Percentiles rank a stretch among this genome's conserved stretches.
Evolutionary conservation across 768 basidiomycete genomes (phyloP).

Genomic region (Pilatotrama ljubarskyi): DNA sequence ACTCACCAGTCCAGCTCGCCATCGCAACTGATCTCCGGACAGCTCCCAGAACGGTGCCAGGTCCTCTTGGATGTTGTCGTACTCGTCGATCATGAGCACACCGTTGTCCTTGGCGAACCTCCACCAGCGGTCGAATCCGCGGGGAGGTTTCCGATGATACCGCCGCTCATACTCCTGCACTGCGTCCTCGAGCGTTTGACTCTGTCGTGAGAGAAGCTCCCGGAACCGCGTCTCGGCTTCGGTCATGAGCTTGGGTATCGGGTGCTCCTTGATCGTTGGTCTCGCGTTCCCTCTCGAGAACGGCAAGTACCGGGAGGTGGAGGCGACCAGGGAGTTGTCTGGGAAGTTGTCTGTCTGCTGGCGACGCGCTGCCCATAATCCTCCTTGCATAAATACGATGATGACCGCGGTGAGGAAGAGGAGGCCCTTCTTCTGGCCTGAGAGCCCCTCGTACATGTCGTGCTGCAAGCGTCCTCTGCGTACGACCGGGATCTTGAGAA

Average conservation of each 20-base stretch:
- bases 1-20: constrained; percentile 57
- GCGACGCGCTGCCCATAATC: constrained; percentile 34
- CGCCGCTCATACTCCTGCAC: constrained; percentile 79
- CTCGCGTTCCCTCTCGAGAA: constrained; percentile 20
- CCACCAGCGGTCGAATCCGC: constrained; percentile 93
- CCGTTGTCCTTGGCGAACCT: constrained; percentile 69
- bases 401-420: constrained; percentile 30
- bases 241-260: constrained; percentile 82
- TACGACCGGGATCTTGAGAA: too few species aligned
- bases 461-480: neutral
- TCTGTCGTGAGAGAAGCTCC: constrained; percentile 68
- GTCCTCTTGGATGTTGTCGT: constrained; percentile 76
- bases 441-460: constrained; percentile 27
- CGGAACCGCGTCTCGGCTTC: constrained; percentile 79
- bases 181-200: constrained; percentile 74
- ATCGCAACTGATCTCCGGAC: constrained; percentile 68
- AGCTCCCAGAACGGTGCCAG: constrained; percentile 84
- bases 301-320: constrained; percentile 26
- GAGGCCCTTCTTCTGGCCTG: constrained; percentile 28
- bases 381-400: constrained; percentile 36
- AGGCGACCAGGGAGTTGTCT: constrained; percentile 25
- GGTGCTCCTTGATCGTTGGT: constrained; percentile 52
- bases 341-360: constrained; percentile 26
- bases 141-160: constrained; percentile 79
- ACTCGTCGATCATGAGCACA: constrained; percentile 87